These are phyloP conservation scores for Scutellaria galericulata DNA, from an alignment of 257 asterid genomes.

Conservation along the genomic window DNA sequence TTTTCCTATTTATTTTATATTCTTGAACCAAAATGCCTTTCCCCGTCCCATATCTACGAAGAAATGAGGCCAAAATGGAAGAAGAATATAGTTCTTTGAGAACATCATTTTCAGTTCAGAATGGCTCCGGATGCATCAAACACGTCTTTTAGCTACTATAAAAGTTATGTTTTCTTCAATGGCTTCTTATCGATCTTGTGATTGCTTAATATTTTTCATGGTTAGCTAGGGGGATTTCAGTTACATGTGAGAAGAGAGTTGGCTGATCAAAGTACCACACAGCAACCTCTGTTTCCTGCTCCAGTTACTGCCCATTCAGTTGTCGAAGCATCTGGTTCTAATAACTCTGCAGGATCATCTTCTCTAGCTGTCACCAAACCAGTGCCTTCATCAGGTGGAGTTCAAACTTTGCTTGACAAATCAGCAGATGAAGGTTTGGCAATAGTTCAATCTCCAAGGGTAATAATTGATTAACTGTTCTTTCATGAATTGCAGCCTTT, in stretches of 20 bases:
- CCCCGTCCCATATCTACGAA: not conserved
- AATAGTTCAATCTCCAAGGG: slow-evolving; percentile 83
- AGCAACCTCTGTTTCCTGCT: slow-evolving; percentile 54
- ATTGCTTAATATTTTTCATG: slow-evolving; percentile 22
- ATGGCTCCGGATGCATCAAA: not conserved
- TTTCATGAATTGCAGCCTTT: not conserved
- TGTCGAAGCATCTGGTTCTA: slow-evolving; percentile 49
- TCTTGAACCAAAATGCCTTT: not conserved
- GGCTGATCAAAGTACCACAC: slow-evolving; percentile 45
- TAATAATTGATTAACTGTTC: slow-evolving; percentile 35
- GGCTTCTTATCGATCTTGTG: slow-evolving; percentile 14
- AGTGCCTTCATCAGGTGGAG: slow-evolving; percentile 49
- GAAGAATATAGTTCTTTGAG: not conserved
- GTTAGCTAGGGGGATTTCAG: slow-evolving; percentile 68
- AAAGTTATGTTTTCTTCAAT: slow-evolving; percentile 11
- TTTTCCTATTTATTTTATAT: not conserved
- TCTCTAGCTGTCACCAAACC: slow-evolving; percentile 62
- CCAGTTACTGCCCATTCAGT: slow-evolving; percentile 49
- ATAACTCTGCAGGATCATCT: slow-evolving; percentile 60
- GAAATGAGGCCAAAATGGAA: not conserved
- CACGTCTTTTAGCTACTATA: not conserved
- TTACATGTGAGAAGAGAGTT: slow-evolving; percentile 61
- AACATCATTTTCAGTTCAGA: slow-evolving; percentile 16
- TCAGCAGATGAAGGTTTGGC: slow-evolving; percentile 79
- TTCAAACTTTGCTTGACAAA: slow-evolving; percentile 56